Evolutionary conservation across 148 eudicot species (phyloP).

Genomic region (Persicaria maculosa): DNA sequence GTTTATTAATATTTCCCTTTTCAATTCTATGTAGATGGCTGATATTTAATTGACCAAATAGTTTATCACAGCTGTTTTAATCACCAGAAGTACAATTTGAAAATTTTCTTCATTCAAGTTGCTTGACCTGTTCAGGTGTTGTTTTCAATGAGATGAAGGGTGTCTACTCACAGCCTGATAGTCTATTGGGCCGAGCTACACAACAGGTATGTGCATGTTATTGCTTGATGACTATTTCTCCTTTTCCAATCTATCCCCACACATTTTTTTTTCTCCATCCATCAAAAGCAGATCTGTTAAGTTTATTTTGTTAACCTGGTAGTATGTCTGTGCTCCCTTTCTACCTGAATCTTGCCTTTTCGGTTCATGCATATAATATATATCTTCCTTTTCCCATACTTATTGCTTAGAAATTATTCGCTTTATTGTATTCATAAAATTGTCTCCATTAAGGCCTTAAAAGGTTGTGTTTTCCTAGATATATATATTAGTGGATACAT

Average conservation of each 20-base stretch:
- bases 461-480: background rate
- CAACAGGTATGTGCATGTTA: constrained; percentile 56
- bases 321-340: background rate
- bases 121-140: constrained; percentile 53
- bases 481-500: background rate
- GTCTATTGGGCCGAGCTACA: constrained; percentile 64
- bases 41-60: background rate
- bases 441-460: background rate
- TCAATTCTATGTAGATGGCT: background rate
- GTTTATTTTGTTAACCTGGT: background rate
- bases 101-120: background rate
- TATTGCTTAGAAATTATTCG: background rate
- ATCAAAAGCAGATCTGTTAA: background rate
- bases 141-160: constrained; percentile 99
- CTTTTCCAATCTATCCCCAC: background rate
- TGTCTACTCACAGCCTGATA: constrained; percentile 98
- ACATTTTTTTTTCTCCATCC: no score
- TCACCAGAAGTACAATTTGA: background rate
- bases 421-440: background rate
- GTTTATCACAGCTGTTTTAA: background rate
- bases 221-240: background rate
- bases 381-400: background rate
- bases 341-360: background rate
- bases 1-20: background rate
- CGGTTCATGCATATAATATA: background rate